Percentiles rank a stretch among this genome's conserved stretches.
These are phyloP conservation scores for Candida cerambycidarum DNA, from an alignment of 805 yeast species.

Conservation along the genomic window DNA sequence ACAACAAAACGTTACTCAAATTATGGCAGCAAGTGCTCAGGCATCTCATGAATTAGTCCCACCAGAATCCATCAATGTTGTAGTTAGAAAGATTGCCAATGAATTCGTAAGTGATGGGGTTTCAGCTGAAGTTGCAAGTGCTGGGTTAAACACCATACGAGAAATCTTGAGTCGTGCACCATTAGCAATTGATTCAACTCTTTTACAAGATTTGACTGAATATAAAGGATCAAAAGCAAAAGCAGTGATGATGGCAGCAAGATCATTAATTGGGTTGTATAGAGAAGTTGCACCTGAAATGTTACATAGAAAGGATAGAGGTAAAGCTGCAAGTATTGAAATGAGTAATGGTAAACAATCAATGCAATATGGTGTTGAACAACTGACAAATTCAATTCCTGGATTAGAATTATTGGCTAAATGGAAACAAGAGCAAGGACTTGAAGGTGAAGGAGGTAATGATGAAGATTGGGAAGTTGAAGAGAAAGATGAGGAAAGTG, in stretches of 20 bases:
- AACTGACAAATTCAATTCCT: slow-evolving; percentile 69
- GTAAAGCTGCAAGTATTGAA: slow-evolving; percentile 86
- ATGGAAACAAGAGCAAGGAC: slow-evolving; percentile 70
- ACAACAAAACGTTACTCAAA: slow-evolving; percentile 90
- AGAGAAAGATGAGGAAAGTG: slow-evolving; percentile 37
- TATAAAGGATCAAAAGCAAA: slow-evolving; percentile 93
- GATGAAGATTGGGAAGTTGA: slow-evolving; percentile 60
- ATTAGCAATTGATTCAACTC: slow-evolving; percentile 82
- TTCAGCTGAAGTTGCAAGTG: slow-evolving; percentile 96
- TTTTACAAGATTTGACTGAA: slow-evolving; percentile 85
- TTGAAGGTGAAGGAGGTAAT: slow-evolving; percentile 48
- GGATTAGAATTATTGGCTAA: slow-evolving; percentile 88
- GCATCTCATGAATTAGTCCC: slow-evolving; percentile 96
- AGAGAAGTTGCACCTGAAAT: slow-evolving; percentile 96
- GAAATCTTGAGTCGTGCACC: slow-evolving; percentile 94
- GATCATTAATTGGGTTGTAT: slow-evolving; percentile 78
- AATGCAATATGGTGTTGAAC: slow-evolving; percentile 76
- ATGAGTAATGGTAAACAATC: slow-evolving; percentile 46
- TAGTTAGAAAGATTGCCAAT: slow-evolving; percentile 90
- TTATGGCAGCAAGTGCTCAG: slow-evolving; percentile 96
- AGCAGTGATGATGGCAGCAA: slow-evolving; percentile 92
- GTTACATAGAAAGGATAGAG: slow-evolving; percentile 88
- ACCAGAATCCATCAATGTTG: slow-evolving; percentile 80
- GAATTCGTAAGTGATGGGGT: slow-evolving; percentile 99
- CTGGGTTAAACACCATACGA: slow-evolving; percentile 93